These are phyloP conservation scores for Mycosarcoma maydis DNA, from an alignment of 1,284 basidiomycete genomes.

Conservation along the genomic window DNA sequence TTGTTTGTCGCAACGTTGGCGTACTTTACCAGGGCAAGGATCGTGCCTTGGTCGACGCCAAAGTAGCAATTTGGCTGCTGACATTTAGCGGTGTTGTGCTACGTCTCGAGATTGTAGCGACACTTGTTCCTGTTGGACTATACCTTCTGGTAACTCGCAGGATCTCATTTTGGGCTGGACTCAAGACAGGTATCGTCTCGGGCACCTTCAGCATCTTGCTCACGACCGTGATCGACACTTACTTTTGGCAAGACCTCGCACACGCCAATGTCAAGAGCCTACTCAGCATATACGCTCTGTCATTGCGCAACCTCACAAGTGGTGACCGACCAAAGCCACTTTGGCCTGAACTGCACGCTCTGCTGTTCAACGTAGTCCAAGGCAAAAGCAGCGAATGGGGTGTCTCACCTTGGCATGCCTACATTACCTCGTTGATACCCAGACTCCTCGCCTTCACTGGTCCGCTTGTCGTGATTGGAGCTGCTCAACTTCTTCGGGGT, in stretches of 20 bases:
- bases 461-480: constrained; percentile 74
- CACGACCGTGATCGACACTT: constrained; percentile 77
- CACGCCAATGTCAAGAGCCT: constrained; percentile 1
- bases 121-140: constrained; percentile 51
- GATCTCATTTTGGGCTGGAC: constrained; percentile 12
- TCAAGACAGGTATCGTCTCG: constrained; percentile 24
- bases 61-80: constrained; percentile 70
- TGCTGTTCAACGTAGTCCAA: constrained; percentile 87
- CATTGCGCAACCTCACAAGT: background rate
- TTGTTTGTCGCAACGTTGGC: constrained; percentile 70
- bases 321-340: constrained; percentile 60
- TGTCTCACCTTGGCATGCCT: constrained; percentile 78
- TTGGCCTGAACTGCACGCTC: constrained; percentile 86
- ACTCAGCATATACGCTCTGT: background rate
- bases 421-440: constrained; percentile 78
- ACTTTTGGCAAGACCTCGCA: constrained; percentile 76
- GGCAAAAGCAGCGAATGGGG: constrained; percentile 93
- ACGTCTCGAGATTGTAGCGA: constrained; percentile 78
- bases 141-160: constrained; percentile 29
- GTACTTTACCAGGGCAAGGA: constrained; percentile 9
- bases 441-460: constrained; percentile 76
- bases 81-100: constrained; percentile 79
- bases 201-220: constrained; percentile 12
- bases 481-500: constrained; percentile 60
- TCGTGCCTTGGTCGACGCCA: background rate